These are phyloP conservation scores for Calonectria hongkongensis DNA, from an alignment of 2,329 filamentous ascomycete species.

Conservation along the genomic window DNA sequence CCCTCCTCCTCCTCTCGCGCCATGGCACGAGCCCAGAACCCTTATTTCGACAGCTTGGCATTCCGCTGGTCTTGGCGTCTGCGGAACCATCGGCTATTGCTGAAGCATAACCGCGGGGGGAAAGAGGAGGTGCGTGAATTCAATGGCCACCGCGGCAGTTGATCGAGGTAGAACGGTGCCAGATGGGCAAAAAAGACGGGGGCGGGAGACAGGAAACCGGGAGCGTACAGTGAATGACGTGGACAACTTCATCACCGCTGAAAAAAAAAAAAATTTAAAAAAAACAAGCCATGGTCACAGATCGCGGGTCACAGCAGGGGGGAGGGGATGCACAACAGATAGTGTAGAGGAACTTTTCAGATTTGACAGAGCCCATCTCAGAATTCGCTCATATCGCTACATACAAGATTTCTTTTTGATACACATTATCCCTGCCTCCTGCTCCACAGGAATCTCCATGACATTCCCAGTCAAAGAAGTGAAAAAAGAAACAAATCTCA, in stretches of 20 bases:
- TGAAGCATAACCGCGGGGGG: constrained; percentile 5
- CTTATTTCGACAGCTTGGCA: constrained; percentile 15
- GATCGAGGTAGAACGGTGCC: not conserved
- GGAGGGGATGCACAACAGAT: not conserved
- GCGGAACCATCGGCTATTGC: constrained; percentile 18
- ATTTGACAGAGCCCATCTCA: constrained; percentile 16
- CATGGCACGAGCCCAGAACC: constrained; percentile 13
- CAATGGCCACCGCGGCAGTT: constrained; percentile 6
- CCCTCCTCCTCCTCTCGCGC: not conserved
- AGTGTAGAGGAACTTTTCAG: constrained; percentile 5
- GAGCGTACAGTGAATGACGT: not conserved
- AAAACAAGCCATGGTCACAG: not conserved
- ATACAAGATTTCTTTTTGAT: constrained; percentile 20
- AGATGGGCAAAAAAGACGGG: not conserved
- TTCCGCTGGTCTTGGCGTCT: constrained; percentile 3
- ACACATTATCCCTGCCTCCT: constrained; percentile 24
- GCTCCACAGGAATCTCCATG: constrained; percentile 17
- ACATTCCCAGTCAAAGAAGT: not conserved
- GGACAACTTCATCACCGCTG: not conserved
- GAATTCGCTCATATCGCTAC: constrained; percentile 10
- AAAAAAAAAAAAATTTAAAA: too few relatives aligned
- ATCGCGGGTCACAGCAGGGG: not conserved
- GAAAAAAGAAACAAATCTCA: constrained; percentile 1
- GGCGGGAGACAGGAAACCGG: not conserved
- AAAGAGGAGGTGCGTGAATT: constrained; percentile 24